Percentiles rank a stretch among this genome's conserved stretches.
Conservation (phyloP, 2,329 filamentous ascomycete species). For the Verticillium isaacii region DNA sequence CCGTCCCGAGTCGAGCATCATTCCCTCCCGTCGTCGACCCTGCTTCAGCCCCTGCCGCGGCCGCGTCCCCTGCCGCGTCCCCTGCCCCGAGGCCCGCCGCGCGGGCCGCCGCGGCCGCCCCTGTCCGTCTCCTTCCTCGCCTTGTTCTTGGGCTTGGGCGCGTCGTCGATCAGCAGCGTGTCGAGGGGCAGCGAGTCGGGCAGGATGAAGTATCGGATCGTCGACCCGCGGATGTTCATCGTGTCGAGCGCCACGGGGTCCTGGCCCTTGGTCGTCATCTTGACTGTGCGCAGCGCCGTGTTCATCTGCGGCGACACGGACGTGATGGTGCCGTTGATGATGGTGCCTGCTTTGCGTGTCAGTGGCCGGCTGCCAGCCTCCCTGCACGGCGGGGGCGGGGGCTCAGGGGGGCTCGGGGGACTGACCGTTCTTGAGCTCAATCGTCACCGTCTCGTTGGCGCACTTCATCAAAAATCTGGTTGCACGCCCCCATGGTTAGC, state of each 20-base stretch:
- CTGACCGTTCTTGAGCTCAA: conserved; percentile 96
- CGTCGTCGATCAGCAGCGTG: conserved; percentile 91
- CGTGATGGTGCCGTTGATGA: conserved; percentile 93
- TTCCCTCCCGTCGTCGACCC: neutral
- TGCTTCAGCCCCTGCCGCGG: conserved; percentile 18
- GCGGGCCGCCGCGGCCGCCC: conserved; percentile 46
- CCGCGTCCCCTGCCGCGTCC: conserved; percentile 45
- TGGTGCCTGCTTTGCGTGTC: conserved; percentile 64
- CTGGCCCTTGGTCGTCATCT: conserved; percentile 89
- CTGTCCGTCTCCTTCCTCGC: conserved; percentile 82
- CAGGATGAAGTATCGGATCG: conserved; percentile 93
- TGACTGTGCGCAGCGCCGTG: conserved; percentile 89
- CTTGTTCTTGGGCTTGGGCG: conserved; percentile 99
- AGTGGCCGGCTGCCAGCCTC: neutral
- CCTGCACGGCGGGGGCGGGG: neutral
- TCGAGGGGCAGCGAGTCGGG: conserved; percentile 93
- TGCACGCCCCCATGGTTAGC: conserved; percentile 5
- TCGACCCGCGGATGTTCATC: conserved; percentile 94
- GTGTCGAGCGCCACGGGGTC: conserved; percentile 86
- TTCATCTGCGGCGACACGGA: conserved; percentile 99
- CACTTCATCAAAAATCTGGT: conserved; percentile 98
- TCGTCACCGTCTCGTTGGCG: conserved; percentile 95
- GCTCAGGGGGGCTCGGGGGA: neutral
- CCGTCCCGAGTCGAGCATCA: neutral
- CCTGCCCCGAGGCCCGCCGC: conserved; percentile 48